Percentiles rank a stretch among this genome's conserved stretches.
These are phyloP conservation scores for Voacanga thouarsii DNA, from an alignment of 257 asterid species.

Conservation along the genomic window DNA sequence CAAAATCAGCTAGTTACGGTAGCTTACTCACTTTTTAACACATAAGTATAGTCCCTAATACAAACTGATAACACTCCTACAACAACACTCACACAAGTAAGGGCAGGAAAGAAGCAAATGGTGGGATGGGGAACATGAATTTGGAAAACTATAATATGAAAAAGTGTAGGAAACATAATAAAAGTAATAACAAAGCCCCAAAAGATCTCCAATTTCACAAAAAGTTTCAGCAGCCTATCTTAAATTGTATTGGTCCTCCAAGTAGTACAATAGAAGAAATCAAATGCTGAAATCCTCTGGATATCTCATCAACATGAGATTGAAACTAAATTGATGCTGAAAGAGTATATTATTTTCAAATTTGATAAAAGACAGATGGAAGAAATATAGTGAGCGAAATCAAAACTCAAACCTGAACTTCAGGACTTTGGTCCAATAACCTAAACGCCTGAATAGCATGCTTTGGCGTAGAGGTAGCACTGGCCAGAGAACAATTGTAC, in stretches of 20 bases:
- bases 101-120: not conserved
- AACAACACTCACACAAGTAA: not conserved
- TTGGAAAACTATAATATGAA: not conserved
- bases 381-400: not conserved
- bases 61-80: not conserved
- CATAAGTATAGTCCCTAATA: not conserved
- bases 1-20: not conserved
- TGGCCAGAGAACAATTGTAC: constrained; percentile 24
- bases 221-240: not conserved
- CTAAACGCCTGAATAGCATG: constrained; percentile 36
- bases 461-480: constrained; percentile 3
- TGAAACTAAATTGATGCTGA: not conserved
- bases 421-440: constrained; percentile 29
- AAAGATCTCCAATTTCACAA: too few relatives aligned
- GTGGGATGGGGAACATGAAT: too few relatives aligned
- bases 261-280: not conserved
- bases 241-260: too few relatives aligned
- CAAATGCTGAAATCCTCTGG: not conserved
- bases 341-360: not conserved
- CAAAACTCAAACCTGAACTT: constrained; percentile 25
- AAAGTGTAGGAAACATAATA: not conserved
- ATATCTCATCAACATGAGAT: not conserved
- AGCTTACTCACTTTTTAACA: not conserved
- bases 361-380: not conserved
- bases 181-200: not conserved